Evolutionary conservation across 352 stramenopile genomes (phyloP).

Genomic region (Globisporangium acanthophoron): DNA sequence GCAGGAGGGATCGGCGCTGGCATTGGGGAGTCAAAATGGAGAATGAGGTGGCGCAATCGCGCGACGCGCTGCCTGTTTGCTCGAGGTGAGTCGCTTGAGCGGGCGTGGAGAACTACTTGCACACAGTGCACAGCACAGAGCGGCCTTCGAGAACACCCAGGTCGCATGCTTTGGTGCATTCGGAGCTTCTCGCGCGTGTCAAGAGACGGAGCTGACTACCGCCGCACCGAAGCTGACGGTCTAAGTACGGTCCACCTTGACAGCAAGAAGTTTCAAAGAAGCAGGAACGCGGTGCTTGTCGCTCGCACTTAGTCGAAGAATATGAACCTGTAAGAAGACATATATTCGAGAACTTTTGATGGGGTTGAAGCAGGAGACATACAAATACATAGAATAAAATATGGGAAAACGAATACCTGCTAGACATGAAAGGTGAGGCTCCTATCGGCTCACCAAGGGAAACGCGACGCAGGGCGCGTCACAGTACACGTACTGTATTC

Average conservation of each 20-base stretch:
- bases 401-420: background rate
- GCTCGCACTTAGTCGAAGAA: background rate
- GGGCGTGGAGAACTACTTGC: too few species aligned
- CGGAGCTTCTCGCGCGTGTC: background rate
- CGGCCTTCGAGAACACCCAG: background rate
- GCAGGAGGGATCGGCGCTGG: background rate
- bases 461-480: background rate
- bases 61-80: background rate
- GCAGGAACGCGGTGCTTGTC: background rate
- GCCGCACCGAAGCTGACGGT: background rate
- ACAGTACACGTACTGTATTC: background rate
- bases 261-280: constrained; percentile 1
- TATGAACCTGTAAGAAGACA: background rate
- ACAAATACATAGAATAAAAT: background rate
- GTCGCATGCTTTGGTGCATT: background rate
- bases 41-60: background rate
- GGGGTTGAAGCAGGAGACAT: background rate
- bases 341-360: background rate
- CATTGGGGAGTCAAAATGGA: constrained; percentile 4
- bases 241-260: constrained; percentile 1
- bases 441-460: background rate
- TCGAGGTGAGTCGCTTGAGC: too few species aligned
- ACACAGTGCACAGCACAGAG: background rate
- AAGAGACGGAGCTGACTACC: background rate
- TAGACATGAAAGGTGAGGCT: background rate